A percentile compares a stretch with the other conserved stretches of the same genome.
Evolutionary conservation across 768 basidiomycete species (phyloP).

Genomic region (Imleria badia): DNA sequence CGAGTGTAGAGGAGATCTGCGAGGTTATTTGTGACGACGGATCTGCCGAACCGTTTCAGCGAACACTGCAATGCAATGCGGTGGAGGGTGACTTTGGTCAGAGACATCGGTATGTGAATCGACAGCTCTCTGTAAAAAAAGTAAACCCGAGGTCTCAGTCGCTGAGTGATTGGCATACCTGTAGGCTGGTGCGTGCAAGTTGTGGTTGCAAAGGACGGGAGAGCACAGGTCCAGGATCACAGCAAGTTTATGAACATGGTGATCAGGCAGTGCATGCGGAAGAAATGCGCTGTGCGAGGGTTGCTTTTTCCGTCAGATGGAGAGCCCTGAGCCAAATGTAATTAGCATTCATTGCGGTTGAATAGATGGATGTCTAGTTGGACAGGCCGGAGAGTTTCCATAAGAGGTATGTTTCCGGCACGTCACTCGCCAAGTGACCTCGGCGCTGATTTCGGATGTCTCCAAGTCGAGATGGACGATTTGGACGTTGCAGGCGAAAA

Average conservation of each 20-base stretch:
- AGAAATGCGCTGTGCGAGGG: too few relatives aligned
- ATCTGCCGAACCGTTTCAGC: background rate
- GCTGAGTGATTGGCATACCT: background rate
- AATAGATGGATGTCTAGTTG: too few relatives aligned
- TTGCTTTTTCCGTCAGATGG: too few relatives aligned
- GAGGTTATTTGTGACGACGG: background rate
- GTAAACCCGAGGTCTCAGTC: background rate
- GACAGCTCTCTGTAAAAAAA: background rate
- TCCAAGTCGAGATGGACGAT: constrained; percentile 32
- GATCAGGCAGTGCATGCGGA: too few relatives aligned
- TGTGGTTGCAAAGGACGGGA: too few relatives aligned
- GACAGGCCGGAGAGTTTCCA: constrained; percentile 4
- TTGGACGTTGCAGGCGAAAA: constrained; percentile 32
- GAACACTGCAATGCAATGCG: background rate
- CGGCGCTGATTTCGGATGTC: constrained; percentile 3
- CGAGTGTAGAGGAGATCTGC: background rate
- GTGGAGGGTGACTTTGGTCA: background rate
- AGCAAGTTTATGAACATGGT: too few relatives aligned
- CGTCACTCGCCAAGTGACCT: constrained; percentile 1
- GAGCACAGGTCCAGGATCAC: too few relatives aligned
- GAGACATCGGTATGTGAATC: background rate
- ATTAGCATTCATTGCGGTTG: too few relatives aligned
- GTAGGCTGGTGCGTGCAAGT: too few relatives aligned
- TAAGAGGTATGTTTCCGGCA: constrained; percentile 9
- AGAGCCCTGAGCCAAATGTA: too few relatives aligned